Base-by-base conservation (phyloP, 345 rosid species). In the Eucalyptus guilfoylei region DNA sequence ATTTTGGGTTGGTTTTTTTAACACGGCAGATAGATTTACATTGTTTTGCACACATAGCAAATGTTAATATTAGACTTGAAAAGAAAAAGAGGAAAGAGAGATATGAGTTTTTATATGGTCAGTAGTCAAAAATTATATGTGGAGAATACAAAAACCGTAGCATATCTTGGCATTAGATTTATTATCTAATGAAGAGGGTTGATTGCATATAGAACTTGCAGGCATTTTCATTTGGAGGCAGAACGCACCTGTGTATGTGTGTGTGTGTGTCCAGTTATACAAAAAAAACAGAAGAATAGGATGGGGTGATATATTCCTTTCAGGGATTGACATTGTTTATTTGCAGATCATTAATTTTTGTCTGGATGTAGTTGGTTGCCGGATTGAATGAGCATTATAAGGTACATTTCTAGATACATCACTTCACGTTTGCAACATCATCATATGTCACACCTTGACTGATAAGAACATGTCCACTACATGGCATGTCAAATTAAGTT, bases 11-110 rank as follows among this genome's bases (percentile, higher is more conserved):
- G 11, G 19, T n/a, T 64, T 64, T n/a, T n/a, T 9, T n/a, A 64
- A n/a, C 37, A 14, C 5, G 1, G 5, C 5, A 4, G 1, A 16
- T 2, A 8, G 0, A 64, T n/a, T 32, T n/a, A 8, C 42, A 40
- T 40, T 76, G 83, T 76, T 40, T 76, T 76, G 14, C 28, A 21
- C 28, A 21, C 14, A 21, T 11, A 21, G 47, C 47, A 37, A 1
- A 76, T 34, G 26, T 10, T 34, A 67, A 17, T 67, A 67, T 64
- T 15, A 14, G 34, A n/a, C 76, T 64, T 64, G 3, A 62, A 64
- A n/a, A 15, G 32, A 9, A 64, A 14, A 64, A 5, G 21, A n/a
- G 34, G 40, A 14, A 32, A 67, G 80, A 32, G 80, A 67, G 32
- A 76, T 21, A 76, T 76, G 83, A 37, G 44, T 37, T 23, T 72